Conservation (phyloP, 2,329 filamentous ascomycete species). For the Bretziella fagacearum region DNA sequence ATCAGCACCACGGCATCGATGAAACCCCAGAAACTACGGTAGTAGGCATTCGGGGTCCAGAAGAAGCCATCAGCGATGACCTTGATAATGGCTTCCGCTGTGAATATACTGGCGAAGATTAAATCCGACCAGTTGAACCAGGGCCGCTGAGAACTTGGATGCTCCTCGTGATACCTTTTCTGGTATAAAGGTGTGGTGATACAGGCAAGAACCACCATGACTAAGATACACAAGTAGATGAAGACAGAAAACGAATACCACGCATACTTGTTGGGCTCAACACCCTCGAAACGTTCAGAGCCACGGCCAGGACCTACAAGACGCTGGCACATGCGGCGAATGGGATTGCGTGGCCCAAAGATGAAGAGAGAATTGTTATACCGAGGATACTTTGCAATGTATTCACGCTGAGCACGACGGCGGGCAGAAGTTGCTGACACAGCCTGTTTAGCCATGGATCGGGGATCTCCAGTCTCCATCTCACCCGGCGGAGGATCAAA, state of each 20-base stretch:
- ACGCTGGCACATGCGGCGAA: conserved; percentile 70
- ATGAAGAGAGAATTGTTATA: conserved; percentile 90
- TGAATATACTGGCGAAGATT: conserved; percentile 76
- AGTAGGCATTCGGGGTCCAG: conserved; percentile 94
- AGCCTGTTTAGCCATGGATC: conserved; percentile 78
- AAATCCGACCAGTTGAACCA: conserved; percentile 96
- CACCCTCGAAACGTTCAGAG: conserved; percentile 69
- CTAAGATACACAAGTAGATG: conserved; percentile 83
- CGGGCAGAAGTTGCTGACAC: conserved; percentile 67
- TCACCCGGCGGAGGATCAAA: conserved; percentile 60
- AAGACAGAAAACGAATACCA: conserved; percentile 93
- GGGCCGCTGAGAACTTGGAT: conserved; percentile 22
- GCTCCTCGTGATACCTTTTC: conserved; percentile 57
- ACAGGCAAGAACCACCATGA: conserved; percentile 94
- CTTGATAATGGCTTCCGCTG: conserved; percentile 74
- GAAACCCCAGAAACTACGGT: conserved; percentile 89
- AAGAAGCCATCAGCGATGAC: conserved; percentile 89
- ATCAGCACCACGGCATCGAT: conserved; percentile 85
- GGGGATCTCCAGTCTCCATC: conserved; percentile 44
- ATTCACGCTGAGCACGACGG: conserved; percentile 79
- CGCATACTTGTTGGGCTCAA: conserved; percentile 70
- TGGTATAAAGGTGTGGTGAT: conserved; percentile 91
- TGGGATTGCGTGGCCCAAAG: conserved; percentile 59
- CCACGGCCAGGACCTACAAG: conserved; percentile 86
- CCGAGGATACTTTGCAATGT: conserved; percentile 65